Base-by-base conservation (phyloP, 2,329 filamentous ascomycete species). In the Aureobasidium namibiae region DNA sequence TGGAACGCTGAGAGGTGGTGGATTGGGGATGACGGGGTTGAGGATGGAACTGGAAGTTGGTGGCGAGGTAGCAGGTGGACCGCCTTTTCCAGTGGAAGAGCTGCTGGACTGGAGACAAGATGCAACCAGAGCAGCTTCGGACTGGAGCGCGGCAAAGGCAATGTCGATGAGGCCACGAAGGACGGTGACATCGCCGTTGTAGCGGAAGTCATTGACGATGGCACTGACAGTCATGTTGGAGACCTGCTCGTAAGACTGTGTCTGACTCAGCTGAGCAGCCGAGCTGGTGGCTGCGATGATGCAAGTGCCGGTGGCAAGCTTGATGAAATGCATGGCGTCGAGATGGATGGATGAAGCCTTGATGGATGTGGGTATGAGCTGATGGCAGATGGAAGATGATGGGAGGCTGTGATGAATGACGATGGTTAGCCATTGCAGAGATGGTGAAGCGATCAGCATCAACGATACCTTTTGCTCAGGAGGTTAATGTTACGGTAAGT, bases 131-230 rank as follows among this genome's bases (percentile, higher is more conserved):
- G 42, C 54, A 39, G 54, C 54, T 31, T 57, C 54, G 26, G 54
- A 57, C 31, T 57, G 41, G 31, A 57, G 18, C 6, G 54, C 54
- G 29, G 54, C 54, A 48, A 57, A 57, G 42, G 54, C 54, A 48
- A 57, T 48, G 33, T 57, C 54, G 23, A 57, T 57, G 42, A 57
- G 54, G n/a, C 54, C 54, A 46, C 54, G 41, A 24, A 57, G 54
- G 42, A 57, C 54, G 7, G 54, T 38, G 41, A 57, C 41, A 48
- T 57, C 54, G 42, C 54, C 54, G 11, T 57, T 57, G 54, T 42
- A 41, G 10, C 54, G 41, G 42, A 57, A 57, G 54, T 57, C 54
- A n/a, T 57, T 57, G 54, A 57, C 54, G 21, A 57, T 46, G 54
- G 54, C 38, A 26, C 24, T 57, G 42, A 57, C 54, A 8, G 54